A percentile compares a stretch with the other conserved stretches of the same genome.
Evolutionary conservation across 208 protist species (phyloP).

Genomic region (Leishmania braziliensis): DNA sequence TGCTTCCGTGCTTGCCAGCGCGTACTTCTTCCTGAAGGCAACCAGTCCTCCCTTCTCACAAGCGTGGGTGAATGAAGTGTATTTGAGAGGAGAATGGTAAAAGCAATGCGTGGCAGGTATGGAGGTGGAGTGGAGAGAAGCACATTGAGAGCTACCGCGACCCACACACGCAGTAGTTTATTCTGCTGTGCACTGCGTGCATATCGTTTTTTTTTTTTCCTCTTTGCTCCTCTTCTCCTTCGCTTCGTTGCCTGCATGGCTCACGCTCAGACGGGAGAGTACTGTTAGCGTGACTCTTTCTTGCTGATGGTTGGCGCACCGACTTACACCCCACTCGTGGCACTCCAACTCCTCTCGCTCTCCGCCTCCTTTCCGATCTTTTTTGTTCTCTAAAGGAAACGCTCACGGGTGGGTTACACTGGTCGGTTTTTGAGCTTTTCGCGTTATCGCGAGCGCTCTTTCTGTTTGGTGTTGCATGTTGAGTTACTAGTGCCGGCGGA

Average conservation of each 20-base stretch:
- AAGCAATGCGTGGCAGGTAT: not conserved
- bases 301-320: not conserved
- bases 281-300: not conserved
- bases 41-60: not conserved
- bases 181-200: not conserved
- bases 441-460: no score
- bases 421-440: not conserved
- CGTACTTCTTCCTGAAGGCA: not conserved
- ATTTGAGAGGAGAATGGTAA: no score
- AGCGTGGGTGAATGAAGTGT: not conserved
- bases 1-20: not conserved
- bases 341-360: not conserved
- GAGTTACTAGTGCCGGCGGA: not conserved
- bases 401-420: not conserved
- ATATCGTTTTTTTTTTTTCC: not conserved
- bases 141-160: not conserved
- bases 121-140: not conserved
- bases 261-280: not conserved
- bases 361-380: no score
- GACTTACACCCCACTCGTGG: not conserved
- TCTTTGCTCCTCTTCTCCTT: not conserved
- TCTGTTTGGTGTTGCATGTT: not conserved
- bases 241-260: not conserved
- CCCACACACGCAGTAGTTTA: not conserved
- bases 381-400: not conserved